A percentile compares a stretch with the other conserved stretches of the same genome.
These are phyloP conservation scores for Diaporthe australafricana DNA, from an alignment of 2,329 filamentous ascomycete species.

Conservation along the genomic window DNA sequence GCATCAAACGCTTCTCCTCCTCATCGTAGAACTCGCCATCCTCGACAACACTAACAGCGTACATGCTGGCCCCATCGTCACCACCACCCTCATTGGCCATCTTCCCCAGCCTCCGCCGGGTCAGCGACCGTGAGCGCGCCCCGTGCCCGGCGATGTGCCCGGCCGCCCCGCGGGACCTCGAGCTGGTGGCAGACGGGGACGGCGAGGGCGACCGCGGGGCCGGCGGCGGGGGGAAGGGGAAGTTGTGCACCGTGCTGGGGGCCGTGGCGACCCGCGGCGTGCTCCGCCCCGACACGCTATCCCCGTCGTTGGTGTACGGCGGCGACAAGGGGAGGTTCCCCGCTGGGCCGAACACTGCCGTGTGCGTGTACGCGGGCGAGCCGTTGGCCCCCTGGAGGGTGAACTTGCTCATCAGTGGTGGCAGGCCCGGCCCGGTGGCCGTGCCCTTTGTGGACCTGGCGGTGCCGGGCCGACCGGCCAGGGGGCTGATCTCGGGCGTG, in stretches of 20 bases:
- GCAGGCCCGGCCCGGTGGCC: slow-evolving; percentile 5
- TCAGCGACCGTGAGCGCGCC: slow-evolving; percentile 17
- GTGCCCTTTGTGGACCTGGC: slow-evolving; percentile 37
- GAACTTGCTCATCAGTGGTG: slow-evolving; percentile 20
- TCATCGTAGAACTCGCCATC: slow-evolving; percentile 39
- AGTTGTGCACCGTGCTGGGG: background rate
- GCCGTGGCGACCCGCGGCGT: slow-evolving; percentile 12
- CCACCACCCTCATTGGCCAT: slow-evolving; percentile 30
- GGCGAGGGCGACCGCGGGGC: slow-evolving; percentile 22
- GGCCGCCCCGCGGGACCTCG: background rate
- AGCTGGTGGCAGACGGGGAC: slow-evolving; percentile 18
- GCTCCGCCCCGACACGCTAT: background rate
- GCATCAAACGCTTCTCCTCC: slow-evolving; percentile 44
- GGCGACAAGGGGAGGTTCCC: slow-evolving; percentile 13
- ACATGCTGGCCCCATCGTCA: slow-evolving; percentile 29
- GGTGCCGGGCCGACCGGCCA: slow-evolving; percentile 6
- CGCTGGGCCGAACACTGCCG: background rate
- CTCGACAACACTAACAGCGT: slow-evolving; percentile 33
- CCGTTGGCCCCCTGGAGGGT: slow-evolving; percentile 7
- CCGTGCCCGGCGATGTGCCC: background rate
- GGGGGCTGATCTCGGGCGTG: slow-evolving; percentile 48
- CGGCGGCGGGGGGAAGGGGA: slow-evolving; percentile 25
- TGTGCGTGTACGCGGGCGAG: slow-evolving; percentile 32
- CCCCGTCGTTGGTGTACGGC: background rate
- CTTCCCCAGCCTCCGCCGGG: background rate